A percentile compares a stretch with the other conserved stretches of the same genome.
These are phyloP conservation scores for Penicillium palitans DNA, from an alignment of 2,329 filamentous ascomycete species.

Conservation along the genomic window DNA sequence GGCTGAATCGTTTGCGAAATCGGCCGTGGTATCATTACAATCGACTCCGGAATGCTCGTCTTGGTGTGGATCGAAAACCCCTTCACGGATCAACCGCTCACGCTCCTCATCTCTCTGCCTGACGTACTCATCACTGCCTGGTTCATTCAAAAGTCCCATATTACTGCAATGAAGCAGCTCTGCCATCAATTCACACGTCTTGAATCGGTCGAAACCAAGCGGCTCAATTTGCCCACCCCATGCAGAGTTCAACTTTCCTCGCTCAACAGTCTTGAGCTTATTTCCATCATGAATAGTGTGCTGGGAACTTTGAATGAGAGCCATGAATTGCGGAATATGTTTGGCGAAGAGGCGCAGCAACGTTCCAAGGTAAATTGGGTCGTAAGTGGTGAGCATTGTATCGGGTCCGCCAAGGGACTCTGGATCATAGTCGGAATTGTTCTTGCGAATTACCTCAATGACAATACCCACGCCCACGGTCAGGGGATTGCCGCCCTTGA, in stretches of 20 bases:
- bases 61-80: conserved; percentile 59
- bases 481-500: conserved; percentile 86
- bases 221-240: conserved; percentile 92
- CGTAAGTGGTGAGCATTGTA: conserved; percentile 75
- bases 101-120: conserved; percentile 76
- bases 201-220: conserved; percentile 95
- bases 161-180: conserved; percentile 97
- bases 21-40: conserved; percentile 49
- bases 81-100: conserved; percentile 74
- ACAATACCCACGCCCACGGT: conserved; percentile 96
- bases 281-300: conserved; percentile 59
- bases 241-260: conserved; percentile 76
- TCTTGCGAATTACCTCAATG: conserved; percentile 98
- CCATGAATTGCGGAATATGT: conserved; percentile 92
- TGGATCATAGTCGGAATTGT: conserved; percentile 97
- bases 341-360: conserved; percentile 85
- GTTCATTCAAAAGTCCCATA: conserved; percentile 92
- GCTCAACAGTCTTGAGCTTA: conserved; percentile 62
- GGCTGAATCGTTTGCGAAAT: conserved; percentile 45
- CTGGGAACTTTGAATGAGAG: conserved; percentile 74
- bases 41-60: conserved; percentile 58
- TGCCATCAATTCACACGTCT: conserved; percentile 98
- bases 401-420: conserved; percentile 82
- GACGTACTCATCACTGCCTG: conserved; percentile 85
- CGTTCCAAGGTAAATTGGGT: conserved; percentile 93